Conservation (phyloP, 352 stramenopile species). For the Phytophthora cactorum region DNA sequence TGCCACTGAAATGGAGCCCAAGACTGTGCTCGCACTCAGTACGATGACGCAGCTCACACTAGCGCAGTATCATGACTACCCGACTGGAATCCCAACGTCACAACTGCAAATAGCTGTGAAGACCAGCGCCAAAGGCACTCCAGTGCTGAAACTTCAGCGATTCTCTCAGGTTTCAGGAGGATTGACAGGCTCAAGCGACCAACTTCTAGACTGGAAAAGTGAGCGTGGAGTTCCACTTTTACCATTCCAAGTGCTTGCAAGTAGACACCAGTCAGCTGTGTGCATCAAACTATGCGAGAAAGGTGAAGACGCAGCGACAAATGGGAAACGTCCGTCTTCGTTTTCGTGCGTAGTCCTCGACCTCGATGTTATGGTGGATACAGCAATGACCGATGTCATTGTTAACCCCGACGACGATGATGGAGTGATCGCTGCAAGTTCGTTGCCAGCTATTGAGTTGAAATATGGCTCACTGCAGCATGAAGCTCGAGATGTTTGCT, state of each 20-base stretch:
- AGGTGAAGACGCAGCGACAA: slow-evolving; percentile 22
- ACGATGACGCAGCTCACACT: slow-evolving; percentile 54
- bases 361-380: slow-evolving; percentile 20
- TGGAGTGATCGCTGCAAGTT: slow-evolving; percentile 5
- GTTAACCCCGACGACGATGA: slow-evolving; percentile 37
- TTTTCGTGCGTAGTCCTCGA: slow-evolving; percentile 64
- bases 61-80: slow-evolving; percentile 75
- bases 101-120: slow-evolving; percentile 52
- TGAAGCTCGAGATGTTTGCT: slow-evolving; percentile 69
- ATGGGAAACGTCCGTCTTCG: neutral
- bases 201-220: slow-evolving; percentile 68
- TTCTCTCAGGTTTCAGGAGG: slow-evolving; percentile 54
- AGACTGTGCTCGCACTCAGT: slow-evolving; percentile 24
- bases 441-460: slow-evolving; percentile 35
- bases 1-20: slow-evolving; percentile 4
- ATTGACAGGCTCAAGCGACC: slow-evolving; percentile 40
- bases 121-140: slow-evolving; percentile 24
- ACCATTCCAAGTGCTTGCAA: slow-evolving; percentile 55
- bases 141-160: slow-evolving; percentile 54
- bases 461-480: slow-evolving; percentile 37
- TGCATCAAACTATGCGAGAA: slow-evolving; percentile 62
- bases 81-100: slow-evolving; percentile 41
- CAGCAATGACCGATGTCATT: slow-evolving; percentile 15
- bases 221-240: slow-evolving; percentile 53
- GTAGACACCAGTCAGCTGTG: slow-evolving; percentile 45